Percentiles rank a stretch among this genome's conserved stretches.
Conservation (phyloP, 1,139 yeast genomes). For the Candida tunisiensis region DNA sequence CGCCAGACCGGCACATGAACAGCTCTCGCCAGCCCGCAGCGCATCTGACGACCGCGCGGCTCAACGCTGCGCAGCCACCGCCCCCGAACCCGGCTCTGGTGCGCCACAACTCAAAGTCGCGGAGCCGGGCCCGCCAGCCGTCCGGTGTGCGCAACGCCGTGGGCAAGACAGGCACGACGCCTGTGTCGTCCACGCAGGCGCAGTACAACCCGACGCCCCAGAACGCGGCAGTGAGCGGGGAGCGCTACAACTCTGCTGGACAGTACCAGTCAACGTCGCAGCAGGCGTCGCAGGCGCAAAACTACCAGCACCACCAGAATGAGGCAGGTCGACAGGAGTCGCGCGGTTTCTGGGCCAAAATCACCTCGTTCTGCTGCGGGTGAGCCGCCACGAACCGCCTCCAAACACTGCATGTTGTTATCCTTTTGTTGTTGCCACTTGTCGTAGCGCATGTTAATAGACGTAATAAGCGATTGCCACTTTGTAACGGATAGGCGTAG, state of each 20-base stretch:
- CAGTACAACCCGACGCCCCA: constrained; percentile 1
- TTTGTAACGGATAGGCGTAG: no score
- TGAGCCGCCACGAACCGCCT: constrained; percentile 2
- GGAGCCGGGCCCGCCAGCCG: constrained; percentile 10
- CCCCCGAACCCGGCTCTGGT: constrained; percentile 16
- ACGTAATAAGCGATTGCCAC: no score
- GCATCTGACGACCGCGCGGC: constrained; percentile 10
- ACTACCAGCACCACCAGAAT: constrained; percentile 4
- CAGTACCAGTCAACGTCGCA: constrained; percentile 2
- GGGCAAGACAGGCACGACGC: constrained; percentile 1
- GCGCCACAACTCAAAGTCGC: constrained; percentile 16
- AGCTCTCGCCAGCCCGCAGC: constrained; percentile 3
- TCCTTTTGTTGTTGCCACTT: no score
- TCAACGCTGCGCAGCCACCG: constrained; percentile 10
- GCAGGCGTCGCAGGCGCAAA: constrained; percentile 1
- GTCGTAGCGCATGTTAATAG: no score
- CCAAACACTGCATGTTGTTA: no score
- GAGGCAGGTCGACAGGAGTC: constrained; percentile 9
- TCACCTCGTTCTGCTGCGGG: constrained; percentile 18
- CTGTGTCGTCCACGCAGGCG: constrained; percentile 2
- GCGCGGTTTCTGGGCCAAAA: constrained; percentile 16
- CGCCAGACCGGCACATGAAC: constrained; percentile 20
- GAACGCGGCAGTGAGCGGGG: no score
- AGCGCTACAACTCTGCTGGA: no score
- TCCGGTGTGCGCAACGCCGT: constrained; percentile 2